Conservation (phyloP, 176 grass and related monocot genomes). For the Cocos nucifera region DNA sequence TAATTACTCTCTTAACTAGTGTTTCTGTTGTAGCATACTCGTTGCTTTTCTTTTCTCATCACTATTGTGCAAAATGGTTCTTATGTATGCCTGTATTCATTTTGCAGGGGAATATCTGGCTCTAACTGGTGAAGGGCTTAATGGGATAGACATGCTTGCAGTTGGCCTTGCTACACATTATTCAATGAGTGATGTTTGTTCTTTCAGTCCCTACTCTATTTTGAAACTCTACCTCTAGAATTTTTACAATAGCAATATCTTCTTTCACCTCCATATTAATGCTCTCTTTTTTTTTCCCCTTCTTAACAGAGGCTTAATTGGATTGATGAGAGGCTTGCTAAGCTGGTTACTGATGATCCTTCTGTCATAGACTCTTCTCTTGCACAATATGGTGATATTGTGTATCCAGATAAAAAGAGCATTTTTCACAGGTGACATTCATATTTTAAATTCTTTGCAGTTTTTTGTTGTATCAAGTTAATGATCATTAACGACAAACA, state of each 20-base stretch:
- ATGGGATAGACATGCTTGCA: conserved; percentile 83
- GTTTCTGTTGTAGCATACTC: no score
- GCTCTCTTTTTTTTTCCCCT: neutral
- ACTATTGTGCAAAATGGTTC: no score
- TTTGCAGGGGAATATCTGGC: conserved; percentile 80
- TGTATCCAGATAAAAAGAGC: conserved; percentile 77
- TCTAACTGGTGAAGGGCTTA: conserved; percentile 77
- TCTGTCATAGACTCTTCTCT: conserved; percentile 89
- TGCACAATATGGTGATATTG: conserved; percentile 77
- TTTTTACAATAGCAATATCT: neutral
- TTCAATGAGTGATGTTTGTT: conserved; percentile 50
- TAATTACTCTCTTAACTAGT: no score
- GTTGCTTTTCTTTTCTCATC: no score
- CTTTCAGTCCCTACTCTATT: conserved; percentile 11
- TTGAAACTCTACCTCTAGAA: neutral
- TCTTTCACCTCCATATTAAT: neutral
- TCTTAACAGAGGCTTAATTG: conserved; percentile 46
- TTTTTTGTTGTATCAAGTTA: no score
- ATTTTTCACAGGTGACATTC: conserved; percentile 74
- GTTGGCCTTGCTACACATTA: conserved; percentile 96
- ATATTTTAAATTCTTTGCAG: neutral
- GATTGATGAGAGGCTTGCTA: conserved; percentile 75
- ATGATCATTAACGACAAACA: no score
- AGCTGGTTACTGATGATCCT: conserved; percentile 88
- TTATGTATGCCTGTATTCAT: neutral